These are phyloP conservation scores for Micromonas commoda DNA, from an alignment of 139 green algal genomes.

Conservation along the genomic window DNA sequence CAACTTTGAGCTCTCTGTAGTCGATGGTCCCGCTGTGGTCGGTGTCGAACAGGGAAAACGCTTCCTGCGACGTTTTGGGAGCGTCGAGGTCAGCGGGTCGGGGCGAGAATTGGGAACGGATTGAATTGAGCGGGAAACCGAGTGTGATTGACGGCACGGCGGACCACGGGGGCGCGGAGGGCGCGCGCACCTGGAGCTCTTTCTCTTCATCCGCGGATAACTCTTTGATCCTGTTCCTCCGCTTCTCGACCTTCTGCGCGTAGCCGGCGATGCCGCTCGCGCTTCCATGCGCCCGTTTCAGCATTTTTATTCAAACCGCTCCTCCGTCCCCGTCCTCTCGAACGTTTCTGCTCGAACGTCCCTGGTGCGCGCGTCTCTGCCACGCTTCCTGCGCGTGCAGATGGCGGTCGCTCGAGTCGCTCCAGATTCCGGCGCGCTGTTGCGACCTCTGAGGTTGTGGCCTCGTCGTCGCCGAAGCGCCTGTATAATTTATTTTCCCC, in stretches of 20 bases:
- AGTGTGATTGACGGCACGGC: not conserved
- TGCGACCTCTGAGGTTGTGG: too few species aligned
- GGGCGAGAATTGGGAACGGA: not conserved
- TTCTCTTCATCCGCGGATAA: not conserved
- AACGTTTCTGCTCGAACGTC: too few species aligned
- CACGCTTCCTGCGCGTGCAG: too few species aligned
- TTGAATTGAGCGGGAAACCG: not conserved
- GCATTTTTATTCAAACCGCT: too few species aligned
- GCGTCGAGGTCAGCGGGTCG: not conserved
- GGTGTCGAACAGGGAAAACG: slow-evolving; percentile 32
- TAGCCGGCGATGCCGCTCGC: not conserved
- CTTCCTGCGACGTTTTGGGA: not conserved
- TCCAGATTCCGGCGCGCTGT: too few species aligned
- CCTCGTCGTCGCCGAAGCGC: too few species aligned
- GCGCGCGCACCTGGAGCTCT: not conserved
- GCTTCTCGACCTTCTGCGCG: not conserved
- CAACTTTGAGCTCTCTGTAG: slow-evolving; percentile 26
- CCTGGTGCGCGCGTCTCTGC: too few species aligned
- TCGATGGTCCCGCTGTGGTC: slow-evolving; percentile 18
- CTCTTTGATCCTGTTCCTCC: not conserved
- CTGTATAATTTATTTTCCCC: too few species aligned
- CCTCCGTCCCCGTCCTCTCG: too few species aligned
- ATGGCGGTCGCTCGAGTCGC: too few species aligned
- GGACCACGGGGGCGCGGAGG: not conserved
- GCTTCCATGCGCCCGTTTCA: too few species aligned